Evolutionary conservation across 2,329 filamentous ascomycete species (phyloP).

Genomic region (Graphilbum sp.): DNA sequence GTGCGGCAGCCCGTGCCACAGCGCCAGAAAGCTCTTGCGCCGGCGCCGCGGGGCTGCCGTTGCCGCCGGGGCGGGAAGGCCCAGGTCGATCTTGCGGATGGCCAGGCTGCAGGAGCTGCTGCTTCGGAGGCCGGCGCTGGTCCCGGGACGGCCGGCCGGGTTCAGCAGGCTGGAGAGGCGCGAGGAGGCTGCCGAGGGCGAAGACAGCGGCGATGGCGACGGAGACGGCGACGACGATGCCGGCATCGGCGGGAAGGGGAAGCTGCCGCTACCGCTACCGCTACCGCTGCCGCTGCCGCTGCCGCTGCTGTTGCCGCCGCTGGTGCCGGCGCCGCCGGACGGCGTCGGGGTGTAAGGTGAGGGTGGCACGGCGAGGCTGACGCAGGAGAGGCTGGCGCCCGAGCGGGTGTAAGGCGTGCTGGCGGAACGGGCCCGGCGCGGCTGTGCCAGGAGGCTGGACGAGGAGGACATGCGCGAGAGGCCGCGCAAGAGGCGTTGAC

Average conservation of each 20-base stretch:
- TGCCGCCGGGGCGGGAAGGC: slow-evolving; percentile 24
- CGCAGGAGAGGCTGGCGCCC: slow-evolving; percentile 33
- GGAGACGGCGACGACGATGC: slow-evolving; percentile 14
- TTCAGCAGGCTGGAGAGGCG: not conserved
- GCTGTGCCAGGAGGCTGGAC: slow-evolving; percentile 49
- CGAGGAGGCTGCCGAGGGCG: not conserved
- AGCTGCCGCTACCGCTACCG: slow-evolving; percentile 1
- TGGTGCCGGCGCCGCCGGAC: no score
- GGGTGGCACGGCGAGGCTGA: slow-evolving; percentile 29
- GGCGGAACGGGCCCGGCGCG: slow-evolving; percentile 47
- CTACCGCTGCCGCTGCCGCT: no score
- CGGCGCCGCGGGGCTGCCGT: slow-evolving; percentile 12
- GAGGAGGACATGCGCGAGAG: slow-evolving; percentile 73
- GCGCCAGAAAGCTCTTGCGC: slow-evolving; percentile 34
- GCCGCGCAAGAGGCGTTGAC: slow-evolving; percentile 53
- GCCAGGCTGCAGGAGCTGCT: slow-evolving; percentile 12
- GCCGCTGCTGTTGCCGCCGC: no score
- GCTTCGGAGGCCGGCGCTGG: no score
- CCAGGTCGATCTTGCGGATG: slow-evolving; percentile 30
- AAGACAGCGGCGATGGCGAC: no score
- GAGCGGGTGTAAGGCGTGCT: slow-evolving; percentile 48
- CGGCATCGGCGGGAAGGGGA: slow-evolving; percentile 15
- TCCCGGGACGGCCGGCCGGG: no score
- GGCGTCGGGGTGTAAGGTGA: slow-evolving; percentile 23
- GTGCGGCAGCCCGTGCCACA: slow-evolving; percentile 67